A percentile compares a stretch with the other conserved stretches of the same genome.
Evolutionary conservation across 148 eudicot species (phyloP).

Genomic region (Fagopyrum tataricum): DNA sequence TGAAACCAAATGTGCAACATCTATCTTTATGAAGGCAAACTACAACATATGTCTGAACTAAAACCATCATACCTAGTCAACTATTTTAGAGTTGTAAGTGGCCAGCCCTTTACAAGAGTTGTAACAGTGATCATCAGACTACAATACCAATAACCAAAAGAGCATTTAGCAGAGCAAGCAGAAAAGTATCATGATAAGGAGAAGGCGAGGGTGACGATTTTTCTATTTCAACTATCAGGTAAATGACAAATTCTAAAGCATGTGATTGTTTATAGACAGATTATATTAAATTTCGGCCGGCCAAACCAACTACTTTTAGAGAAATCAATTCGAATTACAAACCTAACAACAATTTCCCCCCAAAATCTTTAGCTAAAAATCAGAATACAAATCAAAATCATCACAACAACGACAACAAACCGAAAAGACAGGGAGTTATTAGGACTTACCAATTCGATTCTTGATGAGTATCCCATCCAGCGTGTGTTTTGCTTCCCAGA

Average conservation of each 20-base stretch:
- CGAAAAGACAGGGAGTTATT: neutral
- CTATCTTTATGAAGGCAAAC: neutral
- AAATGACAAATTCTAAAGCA: no score
- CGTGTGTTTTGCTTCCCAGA: neutral
- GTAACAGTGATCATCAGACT: conserved; percentile 86
- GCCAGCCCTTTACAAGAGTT: conserved; percentile 96
- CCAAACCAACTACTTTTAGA: no score
- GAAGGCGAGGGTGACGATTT: no score
- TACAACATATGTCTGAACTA: neutral
- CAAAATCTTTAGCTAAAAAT: neutral
- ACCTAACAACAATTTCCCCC: neutral
- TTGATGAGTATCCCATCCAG: conserved; percentile 43
- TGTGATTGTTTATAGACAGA: no score
- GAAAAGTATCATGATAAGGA: no score
- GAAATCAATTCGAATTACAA: no score
- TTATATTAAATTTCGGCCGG: no score
- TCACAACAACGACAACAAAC: neutral
- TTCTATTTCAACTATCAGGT: no score
- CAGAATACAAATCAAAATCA: neutral
- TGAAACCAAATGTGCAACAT: neutral
- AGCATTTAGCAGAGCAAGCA: neutral
- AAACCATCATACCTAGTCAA: conserved; percentile 74
- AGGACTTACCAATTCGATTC: conserved; percentile 55
- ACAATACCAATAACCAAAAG: conserved; percentile 17
- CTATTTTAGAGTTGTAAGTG: conserved; percentile 67